These are phyloP conservation scores for Neurospora sp. DNA, from an alignment of 495 filamentous ascomycete species.

Conservation along the genomic window DNA sequence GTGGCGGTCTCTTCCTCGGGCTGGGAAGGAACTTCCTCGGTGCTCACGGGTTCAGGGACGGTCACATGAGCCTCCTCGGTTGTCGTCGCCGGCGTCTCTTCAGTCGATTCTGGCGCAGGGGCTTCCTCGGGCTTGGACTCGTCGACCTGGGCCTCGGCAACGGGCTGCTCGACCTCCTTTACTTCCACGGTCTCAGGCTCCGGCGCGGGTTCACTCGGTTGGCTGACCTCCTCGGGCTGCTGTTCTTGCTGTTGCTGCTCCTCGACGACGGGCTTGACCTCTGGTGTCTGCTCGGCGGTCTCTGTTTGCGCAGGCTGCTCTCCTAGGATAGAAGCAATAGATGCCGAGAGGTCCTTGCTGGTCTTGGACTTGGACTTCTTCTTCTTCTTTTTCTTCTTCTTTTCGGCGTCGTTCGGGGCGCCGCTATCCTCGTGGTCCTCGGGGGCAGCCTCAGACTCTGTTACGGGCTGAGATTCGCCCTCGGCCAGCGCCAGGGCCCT, in stretches of 20 bases:
- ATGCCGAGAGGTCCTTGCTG: neutral
- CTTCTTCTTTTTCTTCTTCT: constrained; percentile 1
- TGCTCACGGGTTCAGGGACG: neutral
- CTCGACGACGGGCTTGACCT: neutral
- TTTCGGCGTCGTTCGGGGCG: neutral
- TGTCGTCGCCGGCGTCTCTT: neutral
- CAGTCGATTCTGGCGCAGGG: neutral
- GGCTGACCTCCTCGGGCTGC: neutral
- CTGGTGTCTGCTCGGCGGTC: neutral
- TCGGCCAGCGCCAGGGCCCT: neutral
- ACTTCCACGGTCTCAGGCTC: constrained; percentile 2
- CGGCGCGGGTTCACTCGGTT: neutral
- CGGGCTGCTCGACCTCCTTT: neutral
- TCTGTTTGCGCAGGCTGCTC: neutral
- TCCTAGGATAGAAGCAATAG: neutral
- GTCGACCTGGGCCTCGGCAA: neutral
- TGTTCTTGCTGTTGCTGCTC: neutral
- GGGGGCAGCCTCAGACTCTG: constrained; percentile 2
- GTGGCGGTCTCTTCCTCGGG: constrained; percentile 2
- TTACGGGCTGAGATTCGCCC: constrained; percentile 4
- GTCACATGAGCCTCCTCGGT: neutral
- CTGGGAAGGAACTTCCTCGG: neutral
- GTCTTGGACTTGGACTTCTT: constrained; percentile 3
- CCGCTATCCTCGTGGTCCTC: constrained; percentile 5
- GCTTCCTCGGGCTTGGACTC: neutral